phyloP scores from a whole-genome alignment of 176 grass and related monocot species.

The Oryza glumipatula region DNA sequence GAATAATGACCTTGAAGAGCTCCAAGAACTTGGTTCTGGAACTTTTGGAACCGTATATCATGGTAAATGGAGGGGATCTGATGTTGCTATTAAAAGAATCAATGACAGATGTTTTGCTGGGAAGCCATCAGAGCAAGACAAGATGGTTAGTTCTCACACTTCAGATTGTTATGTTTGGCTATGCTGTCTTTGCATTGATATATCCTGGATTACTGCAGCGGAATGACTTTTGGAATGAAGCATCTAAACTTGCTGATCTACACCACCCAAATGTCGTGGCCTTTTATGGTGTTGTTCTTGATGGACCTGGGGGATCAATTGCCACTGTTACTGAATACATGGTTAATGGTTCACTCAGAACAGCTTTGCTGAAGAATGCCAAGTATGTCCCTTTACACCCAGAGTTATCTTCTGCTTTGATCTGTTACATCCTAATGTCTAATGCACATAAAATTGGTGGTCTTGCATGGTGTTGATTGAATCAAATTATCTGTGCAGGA shows the following conservation, averaged over 20 bases:
- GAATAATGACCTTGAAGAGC: slow-evolving; percentile 95
- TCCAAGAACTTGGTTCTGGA: slow-evolving; percentile 93
- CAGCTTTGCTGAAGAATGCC: slow-evolving; percentile 82
- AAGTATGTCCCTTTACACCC: slow-evolving; percentile 60
- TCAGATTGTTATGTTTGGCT: neutral
- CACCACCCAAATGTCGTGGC: slow-evolving; percentile 98
- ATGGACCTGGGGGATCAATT: slow-evolving; percentile 88
- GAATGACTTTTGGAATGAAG: slow-evolving; percentile 98
- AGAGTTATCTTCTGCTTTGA: slow-evolving; percentile 6
- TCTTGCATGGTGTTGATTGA: slow-evolving; percentile 11
- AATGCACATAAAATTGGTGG: neutral
- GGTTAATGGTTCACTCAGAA: slow-evolving; percentile 97
- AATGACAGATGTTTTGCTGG: slow-evolving; percentile 92
- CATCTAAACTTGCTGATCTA: slow-evolving; percentile 84
- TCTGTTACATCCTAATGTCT: slow-evolving; percentile 26
- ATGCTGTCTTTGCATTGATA: slow-evolving; percentile 22
- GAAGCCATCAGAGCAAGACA: slow-evolving; percentile 95
- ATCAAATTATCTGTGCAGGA: slow-evolving; percentile 52
- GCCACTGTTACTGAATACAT: slow-evolving; percentile 97
- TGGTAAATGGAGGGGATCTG: slow-evolving; percentile 98
- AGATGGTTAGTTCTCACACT: slow-evolving; percentile 61
- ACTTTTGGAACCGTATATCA: slow-evolving; percentile 98
- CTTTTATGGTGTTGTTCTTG: slow-evolving; percentile 94
- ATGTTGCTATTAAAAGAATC: slow-evolving; percentile 98
- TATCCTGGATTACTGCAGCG: slow-evolving; percentile 53